Evolutionary conservation across 208 protist genomes (phyloP).

Genomic region (Trypanosomatidae sp.): DNA sequence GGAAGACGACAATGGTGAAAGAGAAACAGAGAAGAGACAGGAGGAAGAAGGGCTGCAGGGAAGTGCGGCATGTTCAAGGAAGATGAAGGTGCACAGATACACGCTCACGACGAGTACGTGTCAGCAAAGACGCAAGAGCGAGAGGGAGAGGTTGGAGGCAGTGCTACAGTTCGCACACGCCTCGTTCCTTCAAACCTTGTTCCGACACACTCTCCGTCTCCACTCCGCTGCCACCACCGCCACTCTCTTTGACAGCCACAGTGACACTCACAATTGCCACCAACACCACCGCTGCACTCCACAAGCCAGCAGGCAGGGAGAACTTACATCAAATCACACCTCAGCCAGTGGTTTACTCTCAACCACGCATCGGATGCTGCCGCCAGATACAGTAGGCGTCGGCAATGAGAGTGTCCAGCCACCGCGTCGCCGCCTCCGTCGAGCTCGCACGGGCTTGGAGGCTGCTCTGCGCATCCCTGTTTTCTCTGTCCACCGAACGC

Average conservation of each 20-base stretch:
- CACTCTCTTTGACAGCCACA: neutral
- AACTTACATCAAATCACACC: neutral
- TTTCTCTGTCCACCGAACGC: neutral
- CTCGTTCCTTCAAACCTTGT: neutral
- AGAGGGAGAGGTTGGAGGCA: too few relatives aligned
- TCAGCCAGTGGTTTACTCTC: neutral
- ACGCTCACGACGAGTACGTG: neutral
- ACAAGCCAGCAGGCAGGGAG: neutral
- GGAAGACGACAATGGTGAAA: neutral
- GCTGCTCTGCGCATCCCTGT: neutral
- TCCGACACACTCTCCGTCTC: neutral
- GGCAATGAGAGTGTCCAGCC: slow-evolving; percentile 63
- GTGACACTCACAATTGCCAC: neutral
- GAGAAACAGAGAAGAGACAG: neutral
- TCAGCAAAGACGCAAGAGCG: neutral
- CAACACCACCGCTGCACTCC: neutral
- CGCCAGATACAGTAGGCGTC: slow-evolving; percentile 60
- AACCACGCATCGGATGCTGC: slow-evolving; percentile 1
- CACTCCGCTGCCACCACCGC: neutral
- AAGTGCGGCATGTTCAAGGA: neutral
- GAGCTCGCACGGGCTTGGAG: neutral
- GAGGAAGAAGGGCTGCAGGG: neutral
- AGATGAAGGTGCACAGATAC: neutral
- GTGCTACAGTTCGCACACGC: too few relatives aligned
- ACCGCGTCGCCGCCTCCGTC: slow-evolving; percentile 29